Percentiles rank a stretch among this genome's conserved stretches.
Evolutionary conservation across 306 rosid genomes (phyloP).

Genomic region (Senna siamea): DNA sequence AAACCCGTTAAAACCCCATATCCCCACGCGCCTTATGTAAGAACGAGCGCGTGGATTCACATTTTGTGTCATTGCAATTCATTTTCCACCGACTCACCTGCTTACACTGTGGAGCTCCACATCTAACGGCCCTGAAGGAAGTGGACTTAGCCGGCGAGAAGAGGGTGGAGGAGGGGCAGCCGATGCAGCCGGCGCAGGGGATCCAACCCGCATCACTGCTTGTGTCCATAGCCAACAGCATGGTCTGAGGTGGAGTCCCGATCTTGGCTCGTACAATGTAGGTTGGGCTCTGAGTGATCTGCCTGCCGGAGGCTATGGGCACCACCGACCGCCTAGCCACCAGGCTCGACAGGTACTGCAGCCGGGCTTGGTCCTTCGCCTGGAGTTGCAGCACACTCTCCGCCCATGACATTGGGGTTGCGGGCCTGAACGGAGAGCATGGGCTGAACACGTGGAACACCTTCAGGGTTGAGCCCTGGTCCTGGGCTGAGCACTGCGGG

Average conservation of each 20-base stretch:
- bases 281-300: conserved; percentile 75
- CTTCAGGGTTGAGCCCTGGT: conserved; percentile 65
- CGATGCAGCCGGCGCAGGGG: conserved; percentile 79
- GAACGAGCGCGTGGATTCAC: no score
- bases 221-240: conserved; percentile 84
- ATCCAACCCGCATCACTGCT: conserved; percentile 91
- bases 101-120: conserved; percentile 69
- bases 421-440: conserved; percentile 74
- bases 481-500: conserved; percentile 50
- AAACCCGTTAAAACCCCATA: no score
- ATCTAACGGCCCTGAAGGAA: conserved; percentile 50
- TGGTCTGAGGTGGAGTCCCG: conserved; percentile 82
- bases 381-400: conserved; percentile 63
- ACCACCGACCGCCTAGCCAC: conserved; percentile 59
- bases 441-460: conserved; percentile 73
- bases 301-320: conserved; percentile 88
- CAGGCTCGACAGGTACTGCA: conserved; percentile 61
- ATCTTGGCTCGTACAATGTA: conserved; percentile 72
- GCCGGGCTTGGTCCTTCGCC: conserved; percentile 66
- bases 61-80: no score
- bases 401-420: conserved; percentile 69
- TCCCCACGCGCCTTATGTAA: no score
- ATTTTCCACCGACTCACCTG: conserved; percentile 68
- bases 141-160: conserved; percentile 62
- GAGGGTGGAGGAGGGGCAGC: conserved; percentile 54